Percentiles rank a stretch among this genome's conserved stretches.
Conservation (phyloP, 140 eudicot genomes). For the Senecio squalidus region DNA sequence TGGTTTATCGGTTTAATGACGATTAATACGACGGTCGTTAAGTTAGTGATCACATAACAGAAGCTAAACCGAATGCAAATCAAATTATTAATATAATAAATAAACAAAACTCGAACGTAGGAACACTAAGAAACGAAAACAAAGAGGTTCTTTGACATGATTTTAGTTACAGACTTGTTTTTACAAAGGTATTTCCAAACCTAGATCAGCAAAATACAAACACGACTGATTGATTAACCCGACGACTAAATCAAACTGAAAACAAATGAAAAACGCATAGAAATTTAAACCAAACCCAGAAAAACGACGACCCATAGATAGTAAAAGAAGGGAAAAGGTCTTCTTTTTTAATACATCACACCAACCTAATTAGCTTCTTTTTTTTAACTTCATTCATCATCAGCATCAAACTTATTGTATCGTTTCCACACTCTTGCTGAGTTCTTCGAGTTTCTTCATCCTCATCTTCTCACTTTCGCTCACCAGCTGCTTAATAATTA, state of each 20-base stretch:
- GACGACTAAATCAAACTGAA: conserved; percentile 31
- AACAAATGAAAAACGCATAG: conserved; percentile 27
- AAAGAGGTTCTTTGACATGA: conserved; percentile 43
- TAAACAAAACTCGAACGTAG: background rate
- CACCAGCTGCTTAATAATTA: conserved; percentile 72
- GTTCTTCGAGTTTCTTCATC: conserved; percentile 95
- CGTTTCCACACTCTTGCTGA: conserved; percentile 92
- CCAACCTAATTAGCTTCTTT: conserved; percentile 46
- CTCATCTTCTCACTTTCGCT: conserved; percentile 93
- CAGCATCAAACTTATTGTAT: conserved; percentile 37
- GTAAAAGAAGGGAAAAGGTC: conserved; percentile 29
- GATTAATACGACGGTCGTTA: too few species aligned
- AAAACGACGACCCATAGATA: conserved; percentile 53
- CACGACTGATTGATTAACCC: too few species aligned
- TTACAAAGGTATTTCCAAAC: conserved; percentile 43
- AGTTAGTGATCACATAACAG: background rate
- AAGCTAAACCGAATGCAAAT: conserved; percentile 10
- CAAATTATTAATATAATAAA: conserved; percentile 11
- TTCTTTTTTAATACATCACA: conserved; percentile 65
- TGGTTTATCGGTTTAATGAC: too few species aligned
- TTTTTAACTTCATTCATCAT: conserved; percentile 19
- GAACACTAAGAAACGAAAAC: background rate
- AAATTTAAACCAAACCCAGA: conserved; percentile 51
- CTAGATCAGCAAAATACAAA: conserved; percentile 55
- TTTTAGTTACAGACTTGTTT: conserved; percentile 76